Conservation (phyloP, 148 eudicot species). For the Dianthus caryophyllus region DNA sequence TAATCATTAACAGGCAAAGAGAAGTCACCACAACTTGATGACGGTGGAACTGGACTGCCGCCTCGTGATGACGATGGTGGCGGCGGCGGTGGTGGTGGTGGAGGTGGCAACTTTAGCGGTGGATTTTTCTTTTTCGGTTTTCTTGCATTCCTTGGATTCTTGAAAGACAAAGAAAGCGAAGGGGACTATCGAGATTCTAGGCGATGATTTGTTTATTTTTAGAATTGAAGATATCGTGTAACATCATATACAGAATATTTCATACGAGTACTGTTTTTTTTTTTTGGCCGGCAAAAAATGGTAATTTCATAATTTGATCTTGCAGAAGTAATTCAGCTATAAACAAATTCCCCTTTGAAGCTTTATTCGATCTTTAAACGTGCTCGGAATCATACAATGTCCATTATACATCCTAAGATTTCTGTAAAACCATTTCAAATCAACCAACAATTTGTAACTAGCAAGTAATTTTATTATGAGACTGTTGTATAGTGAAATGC, state of each 20-base stretch:
- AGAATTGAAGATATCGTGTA: not conserved
- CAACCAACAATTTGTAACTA: no score
- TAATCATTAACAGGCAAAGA: conserved; percentile 24
- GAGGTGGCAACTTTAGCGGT: conserved; percentile 31
- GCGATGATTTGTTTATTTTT: not conserved
- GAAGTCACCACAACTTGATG: conserved; percentile 34
- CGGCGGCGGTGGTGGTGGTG: conserved; percentile 38
- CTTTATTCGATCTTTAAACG: no score
- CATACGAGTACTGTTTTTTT: no score
- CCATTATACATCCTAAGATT: no score
- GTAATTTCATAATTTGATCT: no score
- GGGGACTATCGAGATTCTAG: conserved; percentile 19
- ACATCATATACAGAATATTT: not conserved
- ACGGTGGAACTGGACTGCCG: conserved; percentile 36
- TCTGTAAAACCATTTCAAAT: no score
- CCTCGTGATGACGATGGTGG: conserved; percentile 34
- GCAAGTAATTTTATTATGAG: no score
- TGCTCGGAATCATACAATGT: no score
- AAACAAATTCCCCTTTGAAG: no score
- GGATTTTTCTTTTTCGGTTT: conserved; percentile 27
- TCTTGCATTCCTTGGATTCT: conserved; percentile 30
- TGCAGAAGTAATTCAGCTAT: no score
- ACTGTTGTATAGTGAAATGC: no score
- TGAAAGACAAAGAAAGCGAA: conserved; percentile 34
- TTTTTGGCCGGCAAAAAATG: no score